Evolutionary conservation across 2,329 filamentous ascomycete genomes (phyloP), one percentile per base, ranked within the genome.

Genomic region (Tympanopsis confertula): DNA sequence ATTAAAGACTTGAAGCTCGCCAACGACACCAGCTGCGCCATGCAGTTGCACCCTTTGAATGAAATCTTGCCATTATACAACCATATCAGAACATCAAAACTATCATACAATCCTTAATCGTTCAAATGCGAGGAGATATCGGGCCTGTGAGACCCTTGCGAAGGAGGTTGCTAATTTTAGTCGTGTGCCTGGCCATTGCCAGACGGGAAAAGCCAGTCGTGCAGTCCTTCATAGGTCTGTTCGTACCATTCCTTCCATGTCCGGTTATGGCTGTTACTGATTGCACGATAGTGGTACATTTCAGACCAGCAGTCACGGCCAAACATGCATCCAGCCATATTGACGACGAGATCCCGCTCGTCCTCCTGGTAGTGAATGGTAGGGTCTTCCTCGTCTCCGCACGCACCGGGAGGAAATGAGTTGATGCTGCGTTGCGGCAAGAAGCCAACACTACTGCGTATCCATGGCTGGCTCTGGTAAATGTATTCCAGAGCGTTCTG

Each of bases 241-340:
- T n/a, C n/a, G 61, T 81, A 81, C 19, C 63, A 64, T 63, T 93
- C 83, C 86, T 86, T 94, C 39, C 63, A 69, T 36, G 76, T 84
- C 37, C 86, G 76, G 65, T 95, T 95, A 44, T 95, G 71, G 59
- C 78, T 80, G 57, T 94, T 89, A 65, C 86, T 94, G 52, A 94
- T 71, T 57, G 94, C 80, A 38, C 88, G 83, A 64, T 87, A 98
- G 56, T 83, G 82, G 63, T 94, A 94, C 78, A 98, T 95, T 62
- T 98, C 91, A 26, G 81, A 82, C 89, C 89, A 96, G 58, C 91
- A 98, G 62, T 98, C 89, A 36, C 91, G 77, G 3, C 89, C 89
- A 82, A 86, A 96, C 58, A 94, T 83, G 56, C 91, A 98, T 3
- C 91, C 91, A 4, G 91, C 91, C 89, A 98, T 96, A 59, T 95